Evolutionary conservation across 2,329 filamentous ascomycete species (phyloP), one percentile per base, ranked within the genome.

Genomic region (Tricladium varicosporioides): DNA sequence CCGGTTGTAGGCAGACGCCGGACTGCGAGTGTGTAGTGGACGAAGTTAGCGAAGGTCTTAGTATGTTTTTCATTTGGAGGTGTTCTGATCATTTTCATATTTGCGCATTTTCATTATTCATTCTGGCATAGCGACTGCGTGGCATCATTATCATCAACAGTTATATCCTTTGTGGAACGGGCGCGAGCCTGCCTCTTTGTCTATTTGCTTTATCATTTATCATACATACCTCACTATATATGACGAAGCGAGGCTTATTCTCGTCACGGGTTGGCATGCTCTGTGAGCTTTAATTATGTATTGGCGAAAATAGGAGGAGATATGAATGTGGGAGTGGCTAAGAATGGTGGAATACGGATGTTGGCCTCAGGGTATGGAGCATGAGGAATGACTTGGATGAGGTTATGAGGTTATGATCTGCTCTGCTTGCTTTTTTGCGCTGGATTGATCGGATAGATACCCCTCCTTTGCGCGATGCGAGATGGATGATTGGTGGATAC

Each of bases 1-100:
- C 68, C 68, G 3, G 60, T 62, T 43, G 58, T 61, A 15, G 60
- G 55, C 2, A 62, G 67, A 50, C 54, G 65, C 42, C 60, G 67
- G 49, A 64, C 62, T 2, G 62, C 61, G 15, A 66, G 65, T 60
- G 60, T 70, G n/a, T 71, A 56, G 36, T 40, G 11, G 9, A 27
- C 22, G 22, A 27, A 7, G 22, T 27, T 3, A 27, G 22, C 22
- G 22, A 27, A 7, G 22, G 22, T 3, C 22, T 27, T 7, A 27
- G 22, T 27, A 7, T 27, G 22, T 27, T 27, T 27, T 27, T 27
- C 22, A 27, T 27, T 27, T 27, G 7, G 22, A 27, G 22, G 22
- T 27, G 22, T 27, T 27, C n/a, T 40, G 36, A 40, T 40, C 36
- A 11, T n/a, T 40, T 40, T n/a, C 36, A 40, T n/a, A 3, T 32